Evolutionary conservation across 352 stramenopile genomes (phyloP).

Genomic region (Paralagenidium karlingii): DNA sequence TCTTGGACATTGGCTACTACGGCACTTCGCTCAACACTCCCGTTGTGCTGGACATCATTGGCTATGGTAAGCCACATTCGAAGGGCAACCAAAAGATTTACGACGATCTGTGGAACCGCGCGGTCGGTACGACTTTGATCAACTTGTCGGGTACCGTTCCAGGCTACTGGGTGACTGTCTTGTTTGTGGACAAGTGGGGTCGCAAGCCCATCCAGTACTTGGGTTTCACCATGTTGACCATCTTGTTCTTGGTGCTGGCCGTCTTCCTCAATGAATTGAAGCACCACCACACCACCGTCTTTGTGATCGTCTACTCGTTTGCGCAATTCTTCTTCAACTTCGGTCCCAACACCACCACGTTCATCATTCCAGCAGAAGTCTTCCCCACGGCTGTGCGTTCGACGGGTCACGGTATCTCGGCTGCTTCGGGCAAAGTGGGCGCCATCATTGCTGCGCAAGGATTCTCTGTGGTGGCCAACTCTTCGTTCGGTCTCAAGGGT

Average conservation of each 20-base stretch:
- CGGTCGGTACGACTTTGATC: conserved; percentile 26
- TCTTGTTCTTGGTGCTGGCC: conserved; percentile 33
- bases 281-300: conserved; percentile 15
- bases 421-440: conserved; percentile 56
- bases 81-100: conserved; percentile 34
- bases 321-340: conserved; percentile 59
- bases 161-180: conserved; percentile 55
- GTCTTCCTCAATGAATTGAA: conserved; percentile 30
- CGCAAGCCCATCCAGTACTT: conserved; percentile 49
- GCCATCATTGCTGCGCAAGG: conserved; percentile 36
- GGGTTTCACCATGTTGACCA: conserved; percentile 26
- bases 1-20: conserved; percentile 51
- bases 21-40: conserved; percentile 35
- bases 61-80: conserved; percentile 15
- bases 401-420: conserved; percentile 72
- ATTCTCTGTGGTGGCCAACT: conserved; percentile 29
- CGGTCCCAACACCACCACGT: conserved; percentile 68
- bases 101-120: conserved; percentile 24
- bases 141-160: conserved; percentile 35
- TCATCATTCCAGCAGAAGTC: conserved; percentile 75
- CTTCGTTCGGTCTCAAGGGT: conserved; percentile 24
- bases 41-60: conserved; percentile 25
- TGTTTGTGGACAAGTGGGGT: conserved; percentile 34
- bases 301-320: conserved; percentile 38
- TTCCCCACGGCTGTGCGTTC: conserved; percentile 75